Conservation (phyloP, 2,329 filamentous ascomycete species). For the Diaporthe australafricana region DNA sequence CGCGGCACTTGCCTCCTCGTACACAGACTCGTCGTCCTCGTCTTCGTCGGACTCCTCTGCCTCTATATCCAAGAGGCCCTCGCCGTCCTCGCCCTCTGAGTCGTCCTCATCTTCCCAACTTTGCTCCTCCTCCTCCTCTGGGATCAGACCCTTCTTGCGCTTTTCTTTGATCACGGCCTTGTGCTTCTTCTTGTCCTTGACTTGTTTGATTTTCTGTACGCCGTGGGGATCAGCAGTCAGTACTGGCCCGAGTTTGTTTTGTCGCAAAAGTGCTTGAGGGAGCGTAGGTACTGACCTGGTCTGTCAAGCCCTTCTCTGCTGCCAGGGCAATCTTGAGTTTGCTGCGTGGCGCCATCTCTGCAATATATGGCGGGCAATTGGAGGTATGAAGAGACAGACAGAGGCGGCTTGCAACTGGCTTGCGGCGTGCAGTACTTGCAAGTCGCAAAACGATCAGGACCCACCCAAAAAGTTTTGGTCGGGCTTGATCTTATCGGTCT, state of each 20-base stretch:
- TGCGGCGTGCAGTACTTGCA: slow-evolving; percentile 19
- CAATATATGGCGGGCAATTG: background rate
- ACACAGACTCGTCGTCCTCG: slow-evolving; percentile 42
- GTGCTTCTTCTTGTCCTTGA: slow-evolving; percentile 61
- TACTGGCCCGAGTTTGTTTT: background rate
- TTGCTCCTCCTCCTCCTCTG: slow-evolving; percentile 45
- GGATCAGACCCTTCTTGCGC: slow-evolving; percentile 47
- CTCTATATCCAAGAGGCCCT: slow-evolving; percentile 34
- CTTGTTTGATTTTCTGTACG: slow-evolving; percentile 52
- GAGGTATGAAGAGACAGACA: background rate
- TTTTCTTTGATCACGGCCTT: slow-evolving; percentile 54
- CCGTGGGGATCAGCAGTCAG: background rate
- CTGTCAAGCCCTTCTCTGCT: slow-evolving; percentile 62
- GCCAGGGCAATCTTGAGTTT: slow-evolving; percentile 66
- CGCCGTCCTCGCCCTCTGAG: slow-evolving; percentile 46
- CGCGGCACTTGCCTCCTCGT: slow-evolving; percentile 48
- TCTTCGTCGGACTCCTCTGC: slow-evolving; percentile 45
- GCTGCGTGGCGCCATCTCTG: slow-evolving; percentile 45
- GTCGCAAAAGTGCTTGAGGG: background rate
- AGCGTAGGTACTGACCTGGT: slow-evolving; percentile 46
- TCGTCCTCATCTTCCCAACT: slow-evolving; percentile 52
- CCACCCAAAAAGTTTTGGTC: slow-evolving; percentile 38
- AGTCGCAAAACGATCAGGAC: slow-evolving; percentile 27
- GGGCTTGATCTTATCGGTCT: slow-evolving; percentile 32
- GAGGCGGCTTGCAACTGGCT: slow-evolving; percentile 1